These are phyloP conservation scores for Logfia minima DNA, from an alignment of 129 eudicot species.

Conservation along the genomic window DNA sequence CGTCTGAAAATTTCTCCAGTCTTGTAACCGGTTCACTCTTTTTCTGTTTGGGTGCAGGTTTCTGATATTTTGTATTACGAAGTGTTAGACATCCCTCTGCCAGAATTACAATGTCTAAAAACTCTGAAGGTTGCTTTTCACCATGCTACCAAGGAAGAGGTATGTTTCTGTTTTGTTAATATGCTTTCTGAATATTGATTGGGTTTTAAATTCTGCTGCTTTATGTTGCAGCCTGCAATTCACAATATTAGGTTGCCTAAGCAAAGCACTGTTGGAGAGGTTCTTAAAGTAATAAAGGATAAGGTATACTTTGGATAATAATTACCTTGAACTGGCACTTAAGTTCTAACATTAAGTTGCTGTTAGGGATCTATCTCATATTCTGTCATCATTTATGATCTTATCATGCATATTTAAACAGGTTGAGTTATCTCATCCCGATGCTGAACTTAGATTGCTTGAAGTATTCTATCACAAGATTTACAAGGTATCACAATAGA, in stretches of 20 bases:
- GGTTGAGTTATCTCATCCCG: slow-evolving; percentile 83
- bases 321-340: background rate
- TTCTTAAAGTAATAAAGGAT: slow-evolving; percentile 76
- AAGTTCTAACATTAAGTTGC: slow-evolving; percentile 1
- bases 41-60: slow-evolving; percentile 41
- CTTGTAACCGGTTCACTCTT: background rate
- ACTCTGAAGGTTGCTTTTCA: slow-evolving; percentile 91
- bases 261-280: slow-evolving; percentile 95
- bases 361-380: background rate
- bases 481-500: slow-evolving; percentile 62
- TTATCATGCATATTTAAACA: slow-evolving; percentile 24
- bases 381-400: background rate
- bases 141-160: slow-evolving; percentile 88
- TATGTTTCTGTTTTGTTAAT: slow-evolving; percentile 31
- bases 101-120: slow-evolving; percentile 85
- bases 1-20: background rate
- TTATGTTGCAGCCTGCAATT: slow-evolving; percentile 56
- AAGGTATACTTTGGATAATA: slow-evolving; percentile 48
- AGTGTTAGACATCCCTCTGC: slow-evolving; percentile 93
- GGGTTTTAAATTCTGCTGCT: background rate
- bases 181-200: slow-evolving; percentile 1
- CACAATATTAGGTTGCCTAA: slow-evolving; percentile 89
- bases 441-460: slow-evolving; percentile 91
- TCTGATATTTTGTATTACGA: slow-evolving; percentile 92
- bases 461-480: slow-evolving; percentile 99